phyloP scores from a whole-genome alignment of 2,329 filamentous ascomycete genomes.

The Gaeumannomyces tritici region DNA sequence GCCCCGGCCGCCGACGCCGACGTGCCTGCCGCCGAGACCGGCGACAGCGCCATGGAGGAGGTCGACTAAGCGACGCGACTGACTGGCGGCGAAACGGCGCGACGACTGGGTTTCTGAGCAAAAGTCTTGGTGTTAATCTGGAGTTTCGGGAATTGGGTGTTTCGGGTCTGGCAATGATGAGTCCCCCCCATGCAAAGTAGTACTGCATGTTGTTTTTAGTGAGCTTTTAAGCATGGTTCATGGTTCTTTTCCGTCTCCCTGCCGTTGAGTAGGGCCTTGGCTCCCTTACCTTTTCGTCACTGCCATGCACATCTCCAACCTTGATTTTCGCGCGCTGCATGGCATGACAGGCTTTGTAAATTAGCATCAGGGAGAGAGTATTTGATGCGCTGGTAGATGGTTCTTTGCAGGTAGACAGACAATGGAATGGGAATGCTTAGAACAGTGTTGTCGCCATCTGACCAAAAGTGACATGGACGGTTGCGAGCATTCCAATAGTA shows the following conservation, averaged over 20 bases:
- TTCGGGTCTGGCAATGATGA: slow-evolving; percentile 2
- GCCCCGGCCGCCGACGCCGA: slow-evolving; percentile 49
- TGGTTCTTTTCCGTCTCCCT: neutral
- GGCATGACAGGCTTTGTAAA: neutral
- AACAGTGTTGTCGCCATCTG: neutral
- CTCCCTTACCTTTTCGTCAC: neutral
- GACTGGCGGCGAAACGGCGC: neutral
- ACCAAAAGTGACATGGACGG: too few species aligned
- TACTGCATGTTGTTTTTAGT: neutral
- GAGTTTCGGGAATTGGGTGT: slow-evolving; percentile 4
- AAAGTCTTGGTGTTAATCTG: slow-evolving; percentile 2
- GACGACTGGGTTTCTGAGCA: slow-evolving; percentile 2
- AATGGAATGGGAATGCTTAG: neutral
- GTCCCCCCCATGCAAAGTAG: neutral
- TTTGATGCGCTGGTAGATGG: neutral
- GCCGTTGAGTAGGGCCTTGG: too few species aligned
- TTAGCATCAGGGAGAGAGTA: neutral
- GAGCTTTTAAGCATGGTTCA: neutral
- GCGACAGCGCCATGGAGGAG: slow-evolving; percentile 98
- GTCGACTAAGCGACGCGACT: slow-evolving; percentile 64
- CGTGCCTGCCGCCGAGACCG: slow-evolving; percentile 47
- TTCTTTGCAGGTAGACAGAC: neutral
- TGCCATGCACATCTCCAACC: neutral
- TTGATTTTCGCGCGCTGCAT: neutral
- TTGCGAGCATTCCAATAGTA: too few species aligned